Evolutionary conservation across 805 yeast species (phyloP).

Genomic region (Yamadazyma ubonensis): DNA sequence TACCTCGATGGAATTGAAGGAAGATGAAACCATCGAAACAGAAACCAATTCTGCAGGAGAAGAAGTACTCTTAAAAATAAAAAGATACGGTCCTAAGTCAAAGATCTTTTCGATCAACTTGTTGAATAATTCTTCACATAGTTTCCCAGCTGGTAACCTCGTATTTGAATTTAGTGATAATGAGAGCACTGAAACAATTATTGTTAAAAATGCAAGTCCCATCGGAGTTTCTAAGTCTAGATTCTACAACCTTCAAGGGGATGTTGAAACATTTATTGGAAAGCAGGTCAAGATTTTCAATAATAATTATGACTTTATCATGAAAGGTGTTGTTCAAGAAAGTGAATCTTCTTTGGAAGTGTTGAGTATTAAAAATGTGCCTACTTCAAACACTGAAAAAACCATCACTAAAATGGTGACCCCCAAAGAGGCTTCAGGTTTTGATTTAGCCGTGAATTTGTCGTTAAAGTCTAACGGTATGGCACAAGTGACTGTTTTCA

Average conservation of each 20-base stretch:
- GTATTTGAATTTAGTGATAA: slow-evolving; percentile 26
- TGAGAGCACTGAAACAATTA: slow-evolving; percentile 14
- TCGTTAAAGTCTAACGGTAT: slow-evolving; percentile 31
- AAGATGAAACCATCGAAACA: background rate
- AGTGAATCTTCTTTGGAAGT: slow-evolving; percentile 6
- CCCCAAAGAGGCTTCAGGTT: too few relatives aligned
- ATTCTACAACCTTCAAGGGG: slow-evolving; percentile 26
- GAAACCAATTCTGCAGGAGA: background rate
- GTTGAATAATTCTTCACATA: slow-evolving; percentile 21
- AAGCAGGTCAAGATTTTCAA: slow-evolving; percentile 22
- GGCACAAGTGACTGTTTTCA: slow-evolving; percentile 32
- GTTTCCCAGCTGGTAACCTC: slow-evolving; percentile 29
- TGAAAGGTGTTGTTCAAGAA: slow-evolving; percentile 11
- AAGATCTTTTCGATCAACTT: slow-evolving; percentile 24
- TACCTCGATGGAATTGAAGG: background rate
- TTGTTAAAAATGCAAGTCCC: slow-evolving; percentile 25
- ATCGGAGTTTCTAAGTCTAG: slow-evolving; percentile 27
- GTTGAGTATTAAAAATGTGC: background rate
- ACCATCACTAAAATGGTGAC: too few relatives aligned
- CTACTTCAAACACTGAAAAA: too few relatives aligned
- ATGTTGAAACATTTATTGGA: slow-evolving; percentile 17
- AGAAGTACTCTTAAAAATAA: slow-evolving; percentile 10
- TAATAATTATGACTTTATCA: slow-evolving; percentile 14
- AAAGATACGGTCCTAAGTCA: slow-evolving; percentile 19
- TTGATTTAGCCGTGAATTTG: slow-evolving; percentile 18